Evolutionary conservation across 176 grass and related monocot genomes (phyloP).

Genomic region (Tillandsia fasciculata): DNA sequence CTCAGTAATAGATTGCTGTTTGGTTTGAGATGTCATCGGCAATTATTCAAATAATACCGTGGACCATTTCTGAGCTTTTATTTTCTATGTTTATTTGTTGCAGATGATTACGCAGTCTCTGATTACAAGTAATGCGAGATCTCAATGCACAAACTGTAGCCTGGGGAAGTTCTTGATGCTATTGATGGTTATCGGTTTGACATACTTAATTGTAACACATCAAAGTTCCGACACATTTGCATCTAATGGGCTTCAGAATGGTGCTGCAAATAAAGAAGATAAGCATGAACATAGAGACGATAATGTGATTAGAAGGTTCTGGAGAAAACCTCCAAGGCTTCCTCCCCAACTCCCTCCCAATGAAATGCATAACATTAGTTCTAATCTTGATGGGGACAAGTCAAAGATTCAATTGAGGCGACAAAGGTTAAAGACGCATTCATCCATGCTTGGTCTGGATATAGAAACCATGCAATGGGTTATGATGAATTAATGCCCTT

Average conservation of each 20-base stretch:
- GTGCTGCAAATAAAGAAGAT: slow-evolving; percentile 14
- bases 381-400: slow-evolving; percentile 20
- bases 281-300: slow-evolving; percentile 29
- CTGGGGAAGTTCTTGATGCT: slow-evolving; percentile 80
- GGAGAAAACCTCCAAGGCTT: slow-evolving; percentile 75
- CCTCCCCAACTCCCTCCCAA: slow-evolving; percentile 68
- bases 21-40: not conserved
- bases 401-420: slow-evolving; percentile 43
- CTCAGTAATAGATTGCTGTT: not conserved
- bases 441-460: slow-evolving; percentile 88
- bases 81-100: slow-evolving; percentile 19
- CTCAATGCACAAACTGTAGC: slow-evolving; percentile 54
- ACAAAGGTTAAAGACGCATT: slow-evolving; percentile 92
- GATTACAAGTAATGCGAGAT: slow-evolving; percentile 35
- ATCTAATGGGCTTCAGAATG: slow-evolving; percentile 34
- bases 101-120: slow-evolving; percentile 45
- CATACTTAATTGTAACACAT: slow-evolving; percentile 47
- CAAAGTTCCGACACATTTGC: slow-evolving; percentile 38
- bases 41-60: not conserved
- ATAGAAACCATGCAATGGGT: slow-evolving; percentile 73
- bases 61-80: not conserved
- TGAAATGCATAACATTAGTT: slow-evolving; percentile 58
- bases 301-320: slow-evolving; percentile 39
- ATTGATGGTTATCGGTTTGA: slow-evolving; percentile 55
- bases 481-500: slow-evolving; percentile 95